These are phyloP conservation scores for Chloris gayana DNA, from an alignment of 176 grass and related monocot genomes.

Conservation along the genomic window DNA sequence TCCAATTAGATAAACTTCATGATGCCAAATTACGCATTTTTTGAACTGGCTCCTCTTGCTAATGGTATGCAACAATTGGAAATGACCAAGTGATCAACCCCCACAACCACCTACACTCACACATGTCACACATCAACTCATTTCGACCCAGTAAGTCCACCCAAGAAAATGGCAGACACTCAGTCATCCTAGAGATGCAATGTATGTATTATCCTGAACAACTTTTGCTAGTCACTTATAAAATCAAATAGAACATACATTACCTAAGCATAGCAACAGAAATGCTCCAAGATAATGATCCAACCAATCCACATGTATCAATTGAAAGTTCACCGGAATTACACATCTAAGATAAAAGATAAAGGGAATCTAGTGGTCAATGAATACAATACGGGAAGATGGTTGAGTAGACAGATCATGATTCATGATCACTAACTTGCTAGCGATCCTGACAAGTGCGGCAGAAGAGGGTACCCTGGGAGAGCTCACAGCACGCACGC, in stretches of 20 bases:
- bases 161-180: constrained; percentile 2
- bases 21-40: background rate
- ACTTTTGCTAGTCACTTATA: background rate
- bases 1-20: background rate
- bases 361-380: background rate
- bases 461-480: constrained; percentile 94
- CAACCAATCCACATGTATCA: background rate
- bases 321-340: background rate
- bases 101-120: background rate
- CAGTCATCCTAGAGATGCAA: background rate
- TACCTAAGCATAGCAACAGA: background rate
- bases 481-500: constrained; percentile 89
- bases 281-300: background rate
- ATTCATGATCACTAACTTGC: constrained; percentile 63
- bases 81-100: background rate
- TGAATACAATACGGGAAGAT: background rate
- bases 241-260: background rate
- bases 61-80: background rate
- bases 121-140: background rate
- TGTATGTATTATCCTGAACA: background rate
- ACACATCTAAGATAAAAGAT: background rate
- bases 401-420: constrained; percentile 9
- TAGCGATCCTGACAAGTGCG: constrained; percentile 99
- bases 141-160: background rate
- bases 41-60: background rate